These are phyloP conservation scores for Stachybotrys chlorohalonatus DNA, from an alignment of 2,329 filamentous ascomycete genomes.

Conservation along the genomic window DNA sequence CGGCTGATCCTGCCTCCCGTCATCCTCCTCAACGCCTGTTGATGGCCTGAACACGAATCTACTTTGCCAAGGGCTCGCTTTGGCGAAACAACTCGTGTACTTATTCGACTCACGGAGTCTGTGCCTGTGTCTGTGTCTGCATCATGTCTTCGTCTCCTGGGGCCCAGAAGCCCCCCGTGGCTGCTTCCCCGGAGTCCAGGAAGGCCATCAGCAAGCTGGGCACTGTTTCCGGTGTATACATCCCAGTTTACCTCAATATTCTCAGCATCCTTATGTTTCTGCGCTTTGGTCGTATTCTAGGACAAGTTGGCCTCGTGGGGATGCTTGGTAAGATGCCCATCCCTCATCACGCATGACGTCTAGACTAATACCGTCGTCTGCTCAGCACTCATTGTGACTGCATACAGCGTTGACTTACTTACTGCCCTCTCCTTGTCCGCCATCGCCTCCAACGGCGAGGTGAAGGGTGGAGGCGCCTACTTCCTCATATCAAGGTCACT, in stretches of 20 bases:
- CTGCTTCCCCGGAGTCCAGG: slow-evolving; percentile 18
- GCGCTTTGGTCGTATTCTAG: slow-evolving; percentile 76
- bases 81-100: no score
- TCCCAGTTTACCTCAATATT: slow-evolving; percentile 83
- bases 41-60: no score
- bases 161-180: not conserved
- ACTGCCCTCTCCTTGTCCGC: slow-evolving; percentile 81
- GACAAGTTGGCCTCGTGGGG: slow-evolving; percentile 68
- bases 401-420: slow-evolving; percentile 76
- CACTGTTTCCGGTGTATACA: slow-evolving; percentile 70
- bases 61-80: no score
- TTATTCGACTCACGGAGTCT: not conserved
- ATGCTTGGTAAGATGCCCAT: slow-evolving; percentile 54
- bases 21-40: no score
- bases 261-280: slow-evolving; percentile 89
- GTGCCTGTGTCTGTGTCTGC: not conserved
- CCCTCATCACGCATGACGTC: not conserved
- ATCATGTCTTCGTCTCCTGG: not conserved
- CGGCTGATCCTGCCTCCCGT: no score
- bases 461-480: slow-evolving; percentile 79
- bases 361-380: not conserved
- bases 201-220: slow-evolving; percentile 55
- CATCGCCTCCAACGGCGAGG: slow-evolving; percentile 83
- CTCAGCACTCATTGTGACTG: slow-evolving; percentile 59
- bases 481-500: slow-evolving; percentile 81